phyloP scores from a whole-genome alignment of 768 basidiomycete genomes.

The Collybia mongolica region DNA sequence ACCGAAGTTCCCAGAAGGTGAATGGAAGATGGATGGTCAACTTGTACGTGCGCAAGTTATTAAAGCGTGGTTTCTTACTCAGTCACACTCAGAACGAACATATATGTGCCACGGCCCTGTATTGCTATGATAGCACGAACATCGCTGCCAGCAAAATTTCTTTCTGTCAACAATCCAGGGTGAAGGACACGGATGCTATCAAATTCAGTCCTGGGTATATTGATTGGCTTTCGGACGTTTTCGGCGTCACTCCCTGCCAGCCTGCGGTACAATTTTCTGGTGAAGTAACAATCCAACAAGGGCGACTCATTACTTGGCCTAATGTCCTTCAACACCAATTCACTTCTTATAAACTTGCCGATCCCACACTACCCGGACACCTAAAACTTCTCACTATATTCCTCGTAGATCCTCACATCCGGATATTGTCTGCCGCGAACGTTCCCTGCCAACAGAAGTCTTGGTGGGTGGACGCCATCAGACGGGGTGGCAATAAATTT shows the following conservation, averaged over 20 bases:
- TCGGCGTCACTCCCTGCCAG: conserved; percentile 14
- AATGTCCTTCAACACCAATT: conserved; percentile 33
- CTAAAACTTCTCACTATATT: conserved; percentile 35
- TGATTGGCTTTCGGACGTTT: conserved; percentile 16
- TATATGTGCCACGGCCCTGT: conserved; percentile 20
- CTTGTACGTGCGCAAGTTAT: conserved; percentile 6
- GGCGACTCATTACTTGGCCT: conserved; percentile 28
- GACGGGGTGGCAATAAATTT: too few species aligned
- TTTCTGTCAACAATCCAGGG: conserved; percentile 22
- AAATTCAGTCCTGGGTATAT: conserved; percentile 14
- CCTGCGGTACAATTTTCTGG: conserved; percentile 21
- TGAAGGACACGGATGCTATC: conserved; percentile 2
- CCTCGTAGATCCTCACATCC: conserved; percentile 28
- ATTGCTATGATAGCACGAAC: conserved; percentile 25
- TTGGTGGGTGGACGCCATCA: background rate
- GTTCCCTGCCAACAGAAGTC: background rate
- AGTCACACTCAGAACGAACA: conserved; percentile 17
- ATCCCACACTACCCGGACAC: conserved; percentile 31
- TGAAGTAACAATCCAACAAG: conserved; percentile 19
- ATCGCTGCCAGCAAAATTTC: conserved; percentile 24
- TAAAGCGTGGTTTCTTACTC: background rate
- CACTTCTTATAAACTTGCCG: conserved; percentile 25
- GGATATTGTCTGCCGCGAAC: background rate
- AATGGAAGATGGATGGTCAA: conserved; percentile 37
- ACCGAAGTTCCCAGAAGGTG: conserved; percentile 31